Conservation (phyloP, 2,329 filamentous ascomycete genomes). For the Myriosclerotinia duriaeana region DNA sequence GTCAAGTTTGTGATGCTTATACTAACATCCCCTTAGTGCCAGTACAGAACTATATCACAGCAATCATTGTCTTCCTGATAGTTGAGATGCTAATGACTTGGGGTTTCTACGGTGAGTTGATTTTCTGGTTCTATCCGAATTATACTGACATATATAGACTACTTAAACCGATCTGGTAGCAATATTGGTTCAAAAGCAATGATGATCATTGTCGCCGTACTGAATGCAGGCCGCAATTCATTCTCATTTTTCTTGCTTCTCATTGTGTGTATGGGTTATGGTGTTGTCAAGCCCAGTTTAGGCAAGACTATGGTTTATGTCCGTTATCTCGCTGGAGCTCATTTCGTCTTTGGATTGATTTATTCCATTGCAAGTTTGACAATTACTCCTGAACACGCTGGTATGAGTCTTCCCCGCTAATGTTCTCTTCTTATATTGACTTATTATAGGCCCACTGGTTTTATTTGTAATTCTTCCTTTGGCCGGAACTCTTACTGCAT, state of each 20-base stretch:
- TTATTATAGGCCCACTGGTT: constrained; percentile 69
- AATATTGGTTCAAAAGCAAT: constrained; percentile 81
- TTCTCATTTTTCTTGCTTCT: constrained; percentile 98
- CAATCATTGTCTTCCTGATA: constrained; percentile 90
- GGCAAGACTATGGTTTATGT: constrained; percentile 94
- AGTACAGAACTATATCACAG: constrained; percentile 98
- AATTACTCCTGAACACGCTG: constrained; percentile 82
- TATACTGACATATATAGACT: constrained; percentile 61
- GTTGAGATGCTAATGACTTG: constrained; percentile 98
- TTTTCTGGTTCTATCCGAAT: neutral
- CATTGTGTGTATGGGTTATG: constrained; percentile 99
- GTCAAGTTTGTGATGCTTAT: neutral
- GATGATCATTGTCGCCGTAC: constrained; percentile 84
- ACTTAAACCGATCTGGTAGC: constrained; percentile 84
- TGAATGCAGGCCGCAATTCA: constrained; percentile 92
- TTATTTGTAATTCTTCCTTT: constrained; percentile 91
- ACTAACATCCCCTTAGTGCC: constrained; percentile 61
- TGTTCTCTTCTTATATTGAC: constrained; percentile 23
- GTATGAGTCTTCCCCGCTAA: constrained; percentile 44
- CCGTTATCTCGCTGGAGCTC: constrained; percentile 82
- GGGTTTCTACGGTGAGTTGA: constrained; percentile 79
- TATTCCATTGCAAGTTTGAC: constrained; percentile 89
- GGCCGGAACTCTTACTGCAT: constrained; percentile 87
- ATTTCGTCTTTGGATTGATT: constrained; percentile 92
- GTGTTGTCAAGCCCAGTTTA: constrained; percentile 90